Evolutionary conservation across 345 rosid genomes (phyloP).

Genomic region (Aethionema arabicum): DNA sequence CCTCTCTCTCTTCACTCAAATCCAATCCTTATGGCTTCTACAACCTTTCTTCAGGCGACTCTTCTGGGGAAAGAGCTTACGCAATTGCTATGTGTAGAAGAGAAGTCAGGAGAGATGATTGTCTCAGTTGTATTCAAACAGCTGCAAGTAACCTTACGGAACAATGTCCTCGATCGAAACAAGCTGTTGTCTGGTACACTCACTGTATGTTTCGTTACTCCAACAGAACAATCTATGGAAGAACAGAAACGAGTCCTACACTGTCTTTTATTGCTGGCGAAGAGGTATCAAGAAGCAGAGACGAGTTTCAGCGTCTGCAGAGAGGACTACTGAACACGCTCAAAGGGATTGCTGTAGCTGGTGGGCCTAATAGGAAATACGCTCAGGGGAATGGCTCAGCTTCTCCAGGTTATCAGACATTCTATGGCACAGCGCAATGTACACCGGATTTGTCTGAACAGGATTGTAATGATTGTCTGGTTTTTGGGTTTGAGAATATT

Average conservation of each 20-base stretch:
- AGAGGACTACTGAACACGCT: slow-evolving; percentile 28
- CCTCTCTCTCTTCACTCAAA: slow-evolving; percentile 24
- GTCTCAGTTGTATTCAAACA: slow-evolving; percentile 37
- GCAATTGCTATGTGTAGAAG: slow-evolving; percentile 45
- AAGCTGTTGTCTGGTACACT: slow-evolving; percentile 42
- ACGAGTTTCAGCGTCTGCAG: slow-evolving; percentile 28
- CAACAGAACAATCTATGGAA: slow-evolving; percentile 28
- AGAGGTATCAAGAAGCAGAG: slow-evolving; percentile 23
- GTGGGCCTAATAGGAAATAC: slow-evolving; percentile 42
- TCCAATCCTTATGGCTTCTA: slow-evolving; percentile 36
- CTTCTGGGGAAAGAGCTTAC: slow-evolving; percentile 33
- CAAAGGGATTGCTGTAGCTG: slow-evolving; percentile 30
- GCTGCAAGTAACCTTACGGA: slow-evolving; percentile 26
- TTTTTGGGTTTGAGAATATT: slow-evolving; percentile 10
- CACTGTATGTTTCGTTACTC: slow-evolving; percentile 47
- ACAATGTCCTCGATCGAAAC: slow-evolving; percentile 29
- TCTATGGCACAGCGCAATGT: slow-evolving; percentile 49
- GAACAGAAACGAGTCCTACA: slow-evolving; percentile 19
- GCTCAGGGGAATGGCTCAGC: slow-evolving; percentile 36
- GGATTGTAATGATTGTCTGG: slow-evolving; percentile 40
- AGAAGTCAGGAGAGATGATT: slow-evolving; percentile 38
- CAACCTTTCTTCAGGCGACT: slow-evolving; percentile 29
- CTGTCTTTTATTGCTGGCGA: rapidly evolving
- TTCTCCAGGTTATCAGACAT: background rate
- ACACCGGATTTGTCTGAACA: slow-evolving; percentile 42